These are phyloP conservation scores for Naganishia friedmannii DNA, from an alignment of 768 basidiomycete species.

Conservation along the genomic window DNA sequence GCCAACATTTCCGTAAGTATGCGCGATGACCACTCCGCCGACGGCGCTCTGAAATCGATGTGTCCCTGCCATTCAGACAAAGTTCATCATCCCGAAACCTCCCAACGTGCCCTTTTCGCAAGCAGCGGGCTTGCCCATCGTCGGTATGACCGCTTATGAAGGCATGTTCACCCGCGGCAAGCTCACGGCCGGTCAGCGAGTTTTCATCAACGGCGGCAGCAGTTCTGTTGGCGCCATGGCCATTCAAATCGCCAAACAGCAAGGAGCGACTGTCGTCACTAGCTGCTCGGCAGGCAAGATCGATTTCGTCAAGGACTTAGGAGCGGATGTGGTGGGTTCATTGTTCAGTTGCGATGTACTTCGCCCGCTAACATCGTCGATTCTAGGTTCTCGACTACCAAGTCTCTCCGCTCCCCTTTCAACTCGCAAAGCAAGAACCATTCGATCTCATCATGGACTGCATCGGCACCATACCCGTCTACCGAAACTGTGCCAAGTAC, in stretches of 20 bases:
- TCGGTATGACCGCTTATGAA: conserved; percentile 61
- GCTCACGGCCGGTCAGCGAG: conserved; percentile 60
- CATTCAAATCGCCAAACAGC: conserved; percentile 67
- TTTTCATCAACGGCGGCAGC: conserved; percentile 70
- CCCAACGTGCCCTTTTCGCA: conserved; percentile 59
- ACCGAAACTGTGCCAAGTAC: conserved; percentile 4
- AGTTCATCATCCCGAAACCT: conserved; percentile 55
- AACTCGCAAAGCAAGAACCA: conserved; percentile 12
- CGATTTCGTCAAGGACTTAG: conserved; percentile 59
- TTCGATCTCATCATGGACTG: conserved; percentile 25
- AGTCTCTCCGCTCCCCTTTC: background rate
- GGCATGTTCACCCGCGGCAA: conserved; percentile 55
- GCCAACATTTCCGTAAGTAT: conserved; percentile 33
- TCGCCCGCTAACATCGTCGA: background rate
- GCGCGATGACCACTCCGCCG: background rate
- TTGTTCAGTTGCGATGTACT: too few relatives aligned
- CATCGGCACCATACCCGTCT: conserved; percentile 21
- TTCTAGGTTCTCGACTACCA: conserved; percentile 40
- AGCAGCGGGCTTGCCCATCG: conserved; percentile 62
- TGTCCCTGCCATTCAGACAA: background rate
- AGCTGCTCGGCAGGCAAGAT: conserved; percentile 63
- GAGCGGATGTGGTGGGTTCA: conserved; percentile 57
- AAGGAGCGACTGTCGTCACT: conserved; percentile 60
- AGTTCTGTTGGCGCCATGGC: conserved; percentile 66
- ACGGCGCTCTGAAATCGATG: background rate